phyloP scores from a whole-genome alignment of 2,329 filamentous ascomycete genomes.

The Cephalotrichum gorgonifer region DNA sequence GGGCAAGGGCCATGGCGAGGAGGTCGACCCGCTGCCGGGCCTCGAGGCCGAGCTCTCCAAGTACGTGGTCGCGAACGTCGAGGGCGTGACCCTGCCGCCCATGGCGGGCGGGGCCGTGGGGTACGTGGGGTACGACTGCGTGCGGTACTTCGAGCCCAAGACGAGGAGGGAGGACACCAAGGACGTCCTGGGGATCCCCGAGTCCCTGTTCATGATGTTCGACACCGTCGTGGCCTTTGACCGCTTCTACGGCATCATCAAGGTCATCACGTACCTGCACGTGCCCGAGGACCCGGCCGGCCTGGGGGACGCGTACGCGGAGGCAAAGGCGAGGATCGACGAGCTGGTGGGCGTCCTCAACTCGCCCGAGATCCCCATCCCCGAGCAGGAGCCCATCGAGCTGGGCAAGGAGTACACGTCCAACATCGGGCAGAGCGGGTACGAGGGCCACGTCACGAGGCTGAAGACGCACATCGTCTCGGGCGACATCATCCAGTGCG shows the following conservation, averaged over 20 bases:
- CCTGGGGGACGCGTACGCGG: constrained; percentile 55
- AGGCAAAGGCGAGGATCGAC: constrained; percentile 53
- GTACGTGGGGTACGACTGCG: constrained; percentile 95
- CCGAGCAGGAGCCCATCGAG: constrained; percentile 62
- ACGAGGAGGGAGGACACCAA: constrained; percentile 72
- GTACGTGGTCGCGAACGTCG: constrained; percentile 72
- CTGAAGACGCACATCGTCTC: constrained; percentile 85
- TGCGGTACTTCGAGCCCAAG: constrained; percentile 95
- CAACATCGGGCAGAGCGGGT: constrained; percentile 81
- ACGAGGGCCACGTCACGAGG: constrained; percentile 76
- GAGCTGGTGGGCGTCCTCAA: constrained; percentile 62
- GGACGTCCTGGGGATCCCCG: constrained; percentile 79
- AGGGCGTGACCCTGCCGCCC: constrained; percentile 71
- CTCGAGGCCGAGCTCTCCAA: constrained; percentile 73
- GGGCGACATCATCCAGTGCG: constrained; percentile 95
- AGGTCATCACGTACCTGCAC: constrained; percentile 83
- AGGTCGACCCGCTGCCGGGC: constrained; percentile 71
- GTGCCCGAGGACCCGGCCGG: constrained; percentile 44
- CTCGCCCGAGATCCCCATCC: constrained; percentile 65
- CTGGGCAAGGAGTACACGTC: constrained; percentile 73
- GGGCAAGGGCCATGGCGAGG: constrained; percentile 76
- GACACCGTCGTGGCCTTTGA: constrained; percentile 93
- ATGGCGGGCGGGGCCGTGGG: constrained; percentile 89
- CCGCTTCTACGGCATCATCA: constrained; percentile 85
- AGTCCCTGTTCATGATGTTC: constrained; percentile 94